Base-by-base conservation (phyloP, 768 basidiomycete species). In the Pisolithus microcarpus region DNA sequence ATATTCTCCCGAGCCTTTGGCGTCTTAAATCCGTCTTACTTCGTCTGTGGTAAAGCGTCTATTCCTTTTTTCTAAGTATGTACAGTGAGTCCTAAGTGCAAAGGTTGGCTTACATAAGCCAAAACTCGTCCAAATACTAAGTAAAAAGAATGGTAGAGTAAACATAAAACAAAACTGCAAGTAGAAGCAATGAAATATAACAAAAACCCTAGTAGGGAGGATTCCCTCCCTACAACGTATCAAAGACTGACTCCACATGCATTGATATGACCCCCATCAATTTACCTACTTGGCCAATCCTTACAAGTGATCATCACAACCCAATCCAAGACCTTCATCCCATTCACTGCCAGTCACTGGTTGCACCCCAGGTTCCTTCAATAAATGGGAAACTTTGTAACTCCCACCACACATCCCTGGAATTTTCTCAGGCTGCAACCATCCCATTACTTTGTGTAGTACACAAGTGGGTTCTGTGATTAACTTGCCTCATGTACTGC, bases 321-420 rank as follows among this genome's bases (percentile, higher is more conserved):
- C 43, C 43, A 36, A 31, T 31, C 7, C 30, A 4, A 30, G 45
- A 18, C 18, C 45, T 4, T 46, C 45, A 18, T 34, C 28, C 13
- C 43, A 5, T 4, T 43, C 23, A 16, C 43, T 13, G 23, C 43
- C 43, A 15, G 11, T 9, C 23, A 28, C 26, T 7, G n/a, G 11
- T 23, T 18, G 40, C 23, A 11, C 43, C 52, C 43, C 43, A 13
- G 13, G 23, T 1, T 26, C 23, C 8, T 16, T 26, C 39, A 43
- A 55, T 24, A 50, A 21, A 46, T 37, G 19, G 21, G 54, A 61
- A 24, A 43, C 58, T 15, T 54, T 63, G 43, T 58, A 61, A 5
- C 58, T 49, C 26, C 61, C 63, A 40, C 50, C 67, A 63, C 63
- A 58, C 30, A 58, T 61, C 21, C 38, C 55, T 42, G 65, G 65